Evolutionary conservation across 441 rosid species (phyloP).

Genomic region (Corymbia calophylla): DNA sequence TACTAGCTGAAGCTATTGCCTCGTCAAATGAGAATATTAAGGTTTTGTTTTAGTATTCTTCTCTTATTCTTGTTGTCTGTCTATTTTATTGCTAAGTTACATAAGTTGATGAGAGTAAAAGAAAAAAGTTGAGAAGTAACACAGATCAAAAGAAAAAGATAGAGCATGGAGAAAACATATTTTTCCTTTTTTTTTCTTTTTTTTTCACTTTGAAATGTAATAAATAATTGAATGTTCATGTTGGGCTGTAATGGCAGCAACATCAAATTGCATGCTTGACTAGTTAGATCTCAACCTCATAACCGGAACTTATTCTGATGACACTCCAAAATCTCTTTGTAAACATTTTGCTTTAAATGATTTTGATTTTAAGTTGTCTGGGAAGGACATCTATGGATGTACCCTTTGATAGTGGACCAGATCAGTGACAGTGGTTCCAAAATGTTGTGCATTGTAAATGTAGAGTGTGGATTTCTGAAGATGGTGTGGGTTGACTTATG

Average conservation of each 20-base stretch:
- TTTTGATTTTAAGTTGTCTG: background rate
- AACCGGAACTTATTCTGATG: background rate
- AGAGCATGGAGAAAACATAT: background rate
- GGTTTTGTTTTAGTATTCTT: background rate
- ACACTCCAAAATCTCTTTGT: background rate
- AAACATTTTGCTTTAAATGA: background rate
- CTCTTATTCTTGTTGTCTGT: rapidly evolving
- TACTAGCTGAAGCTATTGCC: background rate
- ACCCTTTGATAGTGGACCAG: background rate
- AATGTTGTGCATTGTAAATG: background rate
- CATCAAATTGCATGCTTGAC: rapidly evolving
- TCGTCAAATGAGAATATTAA: background rate
- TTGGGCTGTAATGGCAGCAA: background rate
- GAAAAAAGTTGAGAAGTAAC: background rate
- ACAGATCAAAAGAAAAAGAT: background rate
- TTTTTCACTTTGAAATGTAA: background rate
- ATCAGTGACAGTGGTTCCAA: background rate
- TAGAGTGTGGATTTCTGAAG: background rate
- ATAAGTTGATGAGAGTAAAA: background rate
- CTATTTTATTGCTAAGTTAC: background rate
- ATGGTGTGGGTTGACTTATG: background rate
- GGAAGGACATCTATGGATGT: background rate
- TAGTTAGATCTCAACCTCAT: background rate
- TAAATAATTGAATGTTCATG: background rate
- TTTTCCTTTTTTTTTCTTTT: background rate